These are phyloP conservation scores for Cerrena zonata DNA, from an alignment of 1,284 basidiomycete genomes.

Conservation along the genomic window DNA sequence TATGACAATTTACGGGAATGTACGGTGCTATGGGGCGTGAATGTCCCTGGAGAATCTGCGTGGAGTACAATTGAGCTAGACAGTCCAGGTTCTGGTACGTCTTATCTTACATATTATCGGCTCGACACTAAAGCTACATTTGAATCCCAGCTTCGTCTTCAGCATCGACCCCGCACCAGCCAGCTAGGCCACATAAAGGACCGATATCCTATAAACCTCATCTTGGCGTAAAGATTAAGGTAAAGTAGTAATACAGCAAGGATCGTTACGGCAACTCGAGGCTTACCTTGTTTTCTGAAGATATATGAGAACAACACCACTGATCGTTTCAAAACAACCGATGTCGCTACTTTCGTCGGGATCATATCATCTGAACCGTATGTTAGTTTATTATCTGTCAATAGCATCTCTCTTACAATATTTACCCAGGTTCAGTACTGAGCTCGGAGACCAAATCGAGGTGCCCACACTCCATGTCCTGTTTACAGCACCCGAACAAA, in stretches of 20 bases:
- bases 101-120: not conserved
- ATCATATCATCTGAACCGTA: constrained; percentile 62
- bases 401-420: constrained; percentile 3
- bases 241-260: constrained; percentile 24
- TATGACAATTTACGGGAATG: constrained; percentile 55
- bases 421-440: constrained; percentile 29
- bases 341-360: constrained; percentile 62
- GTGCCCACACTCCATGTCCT: constrained; percentile 69
- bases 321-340: constrained; percentile 49
- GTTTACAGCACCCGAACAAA: constrained; percentile 41
- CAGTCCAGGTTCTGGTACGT: constrained; percentile 20
- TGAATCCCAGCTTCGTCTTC: too few species aligned
- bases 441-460: constrained; percentile 28
- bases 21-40: constrained; percentile 62
- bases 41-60: constrained; percentile 56
- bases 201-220: constrained; percentile 43
- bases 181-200: constrained; percentile 54
- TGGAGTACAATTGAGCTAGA: constrained; percentile 40
- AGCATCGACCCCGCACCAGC: constrained; percentile 15
- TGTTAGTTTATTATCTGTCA: constrained; percentile 22
- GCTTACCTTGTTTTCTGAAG: constrained; percentile 27
- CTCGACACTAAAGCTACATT: not conserved
- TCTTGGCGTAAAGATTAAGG: constrained; percentile 67
- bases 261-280: not conserved
- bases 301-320: constrained; percentile 46